phyloP scores from a whole-genome alignment of 257 asterid genomes.

The Avicennia marina region DNA sequence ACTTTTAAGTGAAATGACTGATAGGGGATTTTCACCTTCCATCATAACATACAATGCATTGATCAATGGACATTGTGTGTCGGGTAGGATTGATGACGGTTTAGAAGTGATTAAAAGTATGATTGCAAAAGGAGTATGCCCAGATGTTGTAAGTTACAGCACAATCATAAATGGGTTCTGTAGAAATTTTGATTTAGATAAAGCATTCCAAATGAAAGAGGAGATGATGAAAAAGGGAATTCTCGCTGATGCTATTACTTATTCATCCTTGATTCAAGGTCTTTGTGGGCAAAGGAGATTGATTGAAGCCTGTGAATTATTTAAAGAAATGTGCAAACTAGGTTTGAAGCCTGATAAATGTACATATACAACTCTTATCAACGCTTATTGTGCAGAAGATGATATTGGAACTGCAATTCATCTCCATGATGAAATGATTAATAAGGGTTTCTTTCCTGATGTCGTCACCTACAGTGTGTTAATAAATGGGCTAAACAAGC shows the following conservation, averaged over 20 bases:
- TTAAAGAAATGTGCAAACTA: constrained; percentile 59
- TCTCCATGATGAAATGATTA: constrained; percentile 75
- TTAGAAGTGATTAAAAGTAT: constrained; percentile 44
- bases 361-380: constrained; percentile 74
- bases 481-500: constrained; percentile 66
- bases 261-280: constrained; percentile 79
- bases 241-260: constrained; percentile 64
- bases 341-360: constrained; percentile 69
- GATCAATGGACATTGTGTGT: constrained; percentile 69
- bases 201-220: constrained; percentile 59
- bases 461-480: constrained; percentile 83
- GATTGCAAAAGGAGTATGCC: constrained; percentile 45
- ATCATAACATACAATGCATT: constrained; percentile 76
- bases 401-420: constrained; percentile 50
- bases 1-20: constrained; percentile 53
- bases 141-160: constrained; percentile 83
- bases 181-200: constrained; percentile 47
- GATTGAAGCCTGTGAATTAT: constrained; percentile 58
- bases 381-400: constrained; percentile 67
- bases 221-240: constrained; percentile 72
- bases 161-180: constrained; percentile 65
- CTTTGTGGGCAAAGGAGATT: constrained; percentile 62
- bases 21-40: constrained; percentile 59
- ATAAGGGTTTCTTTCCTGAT: constrained; percentile 69
- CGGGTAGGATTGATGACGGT: constrained; percentile 58